A percentile compares a stretch with the other conserved stretches of the same genome.
These are phyloP conservation scores for Aspergillus japonicus DNA, from an alignment of 2,329 filamentous ascomycete species.

Conservation along the genomic window DNA sequence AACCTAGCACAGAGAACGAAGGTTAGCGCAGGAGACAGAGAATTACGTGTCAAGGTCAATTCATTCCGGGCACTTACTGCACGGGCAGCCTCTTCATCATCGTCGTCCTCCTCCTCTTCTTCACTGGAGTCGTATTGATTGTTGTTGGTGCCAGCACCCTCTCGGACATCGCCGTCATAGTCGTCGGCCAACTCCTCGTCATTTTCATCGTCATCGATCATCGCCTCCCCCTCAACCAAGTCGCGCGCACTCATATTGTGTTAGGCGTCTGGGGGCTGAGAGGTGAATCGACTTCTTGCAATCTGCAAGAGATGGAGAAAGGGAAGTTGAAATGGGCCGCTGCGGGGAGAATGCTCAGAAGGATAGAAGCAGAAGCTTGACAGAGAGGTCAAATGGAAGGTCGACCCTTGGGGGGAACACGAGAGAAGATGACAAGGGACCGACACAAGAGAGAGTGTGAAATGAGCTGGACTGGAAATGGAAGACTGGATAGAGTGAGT, in stretches of 20 bases:
- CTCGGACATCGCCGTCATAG: conserved; percentile 56
- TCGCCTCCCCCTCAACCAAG: conserved; percentile 80
- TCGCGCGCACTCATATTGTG: conserved; percentile 60
- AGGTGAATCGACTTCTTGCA: not conserved
- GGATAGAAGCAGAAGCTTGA: not conserved
- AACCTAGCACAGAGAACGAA: conserved; percentile 54
- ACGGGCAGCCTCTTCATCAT: conserved; percentile 80
- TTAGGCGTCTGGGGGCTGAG: not conserved
- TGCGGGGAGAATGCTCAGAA: not conserved
- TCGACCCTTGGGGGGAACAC: not conserved
- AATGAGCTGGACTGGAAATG: not conserved
- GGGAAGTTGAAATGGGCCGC: not conserved
- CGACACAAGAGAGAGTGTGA: not conserved
- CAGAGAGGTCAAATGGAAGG: not conserved
- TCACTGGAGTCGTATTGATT: conserved; percentile 80
- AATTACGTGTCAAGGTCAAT: not conserved
- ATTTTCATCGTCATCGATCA: conserved; percentile 80
- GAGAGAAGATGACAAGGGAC: not conserved
- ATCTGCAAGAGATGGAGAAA: conserved; percentile 1
- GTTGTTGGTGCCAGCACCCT: conserved; percentile 40
- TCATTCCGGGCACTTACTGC: conserved; percentile 54
- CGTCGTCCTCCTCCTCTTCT: conserved; percentile 88
- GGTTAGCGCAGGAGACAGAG: conserved; percentile 14
- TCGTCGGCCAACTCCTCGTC: conserved; percentile 82
- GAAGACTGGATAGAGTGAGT: too few relatives aligned